These are phyloP conservation scores for Geoglossum glabrum DNA, from an alignment of 495 filamentous ascomycete genomes.

Conservation along the genomic window DNA sequence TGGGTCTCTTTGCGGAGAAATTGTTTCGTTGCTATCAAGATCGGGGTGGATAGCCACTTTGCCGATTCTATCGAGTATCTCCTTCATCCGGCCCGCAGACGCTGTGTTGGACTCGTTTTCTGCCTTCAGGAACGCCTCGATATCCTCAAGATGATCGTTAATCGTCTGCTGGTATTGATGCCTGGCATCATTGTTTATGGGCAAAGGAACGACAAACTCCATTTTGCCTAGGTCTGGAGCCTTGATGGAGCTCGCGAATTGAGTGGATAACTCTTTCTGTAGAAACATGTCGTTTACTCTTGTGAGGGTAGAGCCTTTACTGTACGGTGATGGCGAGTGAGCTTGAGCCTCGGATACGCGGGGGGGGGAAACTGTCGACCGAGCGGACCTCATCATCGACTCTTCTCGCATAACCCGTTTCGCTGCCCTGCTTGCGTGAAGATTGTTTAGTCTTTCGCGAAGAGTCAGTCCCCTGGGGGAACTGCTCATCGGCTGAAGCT, in stretches of 20 bases:
- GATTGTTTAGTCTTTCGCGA: not conserved
- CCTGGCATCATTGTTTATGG: constrained; percentile 12
- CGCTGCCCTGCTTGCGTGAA: not conserved
- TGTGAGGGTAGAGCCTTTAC: not conserved
- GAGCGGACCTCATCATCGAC: not conserved
- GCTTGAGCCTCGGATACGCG: not conserved
- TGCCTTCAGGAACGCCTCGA: constrained; percentile 9
- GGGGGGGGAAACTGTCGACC: not conserved
- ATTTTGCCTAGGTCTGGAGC: not conserved
- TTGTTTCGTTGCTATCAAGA: constrained; percentile 23
- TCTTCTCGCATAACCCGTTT: not conserved
- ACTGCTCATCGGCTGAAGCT: not conserved
- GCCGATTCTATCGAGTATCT: constrained; percentile 23
- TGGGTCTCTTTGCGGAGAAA: constrained; percentile 20
- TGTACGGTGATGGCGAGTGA: not conserved
- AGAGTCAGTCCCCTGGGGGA: not conserved
- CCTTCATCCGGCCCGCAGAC: constrained; percentile 18
- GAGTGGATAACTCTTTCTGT: not conserved
- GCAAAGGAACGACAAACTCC: constrained; percentile 14
- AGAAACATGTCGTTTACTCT: not conserved
- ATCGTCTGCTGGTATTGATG: constrained; percentile 15
- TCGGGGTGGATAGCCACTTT: constrained; percentile 34
- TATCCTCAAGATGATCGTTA: constrained; percentile 8
- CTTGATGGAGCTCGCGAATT: not conserved
- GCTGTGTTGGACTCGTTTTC: not conserved